Evolutionary conservation across 768 basidiomycete genomes (phyloP), one percentile per base, ranked within the genome.

Genomic region (Tephrocybe sp.): DNA sequence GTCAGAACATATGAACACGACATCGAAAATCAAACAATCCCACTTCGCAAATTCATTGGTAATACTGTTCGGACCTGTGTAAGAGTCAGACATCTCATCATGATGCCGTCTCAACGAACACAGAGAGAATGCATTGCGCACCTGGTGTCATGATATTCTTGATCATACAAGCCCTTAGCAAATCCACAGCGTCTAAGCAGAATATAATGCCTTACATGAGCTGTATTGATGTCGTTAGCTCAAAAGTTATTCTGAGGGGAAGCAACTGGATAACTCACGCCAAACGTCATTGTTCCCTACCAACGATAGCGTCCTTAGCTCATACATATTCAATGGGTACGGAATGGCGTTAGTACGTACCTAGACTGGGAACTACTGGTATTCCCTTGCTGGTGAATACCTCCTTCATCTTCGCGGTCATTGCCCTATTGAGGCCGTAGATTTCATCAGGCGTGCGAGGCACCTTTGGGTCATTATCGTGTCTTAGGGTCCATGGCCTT

Each of bases 271-370:
- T 12, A 21, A 66, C 85, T 76, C 70, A 89, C 87, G 91, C 83
- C 89, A 93, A 43, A 95, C 79, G 72, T 95, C 93, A 67, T 95
- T 95, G 68, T 95, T 95, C 20, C 92, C 92, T 89, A 39, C n/a
- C 39, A 38, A 50, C 26, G 18, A 30, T 45, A 30, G 28, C 11
- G 43, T 30, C 8, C 10, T 20, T 21, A 48, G 32, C 37, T 42
- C 25, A 50, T n/a, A 33, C 26, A 11, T 15, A 17, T 8, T 17
- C 12, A n/a, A 18, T 8, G 25, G 40, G 24, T 11, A 24, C 11
- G 15, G 21, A 12, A 7, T 6, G 32, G n/a, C n/a, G n/a, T n/a
- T 24, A 32, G 24, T 11, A 62, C 76, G 60, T 59, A 83, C 88
- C 89, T 52, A 97, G 72, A 68, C 82, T 88, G 3, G 92, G 90